Evolutionary conservation across 1,139 yeast genomes (phyloP), one percentile per base, ranked within the genome.

Genomic region (Yamadazyma dushanensis): DNA sequence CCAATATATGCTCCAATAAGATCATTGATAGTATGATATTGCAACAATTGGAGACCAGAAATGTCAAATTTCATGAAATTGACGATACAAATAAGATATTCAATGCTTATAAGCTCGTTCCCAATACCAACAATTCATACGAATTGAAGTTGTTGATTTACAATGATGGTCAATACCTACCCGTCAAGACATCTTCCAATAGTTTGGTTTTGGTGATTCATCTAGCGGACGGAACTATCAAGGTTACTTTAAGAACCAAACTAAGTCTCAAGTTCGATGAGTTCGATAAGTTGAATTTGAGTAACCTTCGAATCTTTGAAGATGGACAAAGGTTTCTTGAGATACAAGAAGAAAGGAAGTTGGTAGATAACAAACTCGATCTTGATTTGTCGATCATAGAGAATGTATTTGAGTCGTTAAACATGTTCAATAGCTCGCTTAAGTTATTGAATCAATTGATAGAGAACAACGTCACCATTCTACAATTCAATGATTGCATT

Each of bases 11-110:
- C 20, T 71, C 83, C 3, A 79, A 80, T 38, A 73, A 71, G 59
- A 73, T 83, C 35, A 71, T 82, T 35, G 77, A 80, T 41, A 83
- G 82, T 45, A 69, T 82, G 66, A 69, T 83, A 5, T 65, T 78
- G 13, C 82, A 78, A 46, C 88, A 84, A 40, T 64, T 83, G 41
- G 68, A 66, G 22, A 49, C 48, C 11, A 63, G 66, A 41, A 61
- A 65, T 1, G 65, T 77, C 35, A 55, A 56, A 34, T 63, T 66
- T 39, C 49, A 71, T 36, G 61, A 57, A 49, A 46, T 50, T 16
- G 42, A 41, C 14, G 14, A 13, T 16, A 32, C 19, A 20, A 25
- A 32, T 23, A 14, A 13, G 10, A 19, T 40, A 5, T 16, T 32
- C 3, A 19, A 30, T 16, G 18, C 35, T n/a, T 37, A 33, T 15